Base-by-base conservation (phyloP, 805 yeast genomes). In the Metschnikowia koreensis region DNA sequence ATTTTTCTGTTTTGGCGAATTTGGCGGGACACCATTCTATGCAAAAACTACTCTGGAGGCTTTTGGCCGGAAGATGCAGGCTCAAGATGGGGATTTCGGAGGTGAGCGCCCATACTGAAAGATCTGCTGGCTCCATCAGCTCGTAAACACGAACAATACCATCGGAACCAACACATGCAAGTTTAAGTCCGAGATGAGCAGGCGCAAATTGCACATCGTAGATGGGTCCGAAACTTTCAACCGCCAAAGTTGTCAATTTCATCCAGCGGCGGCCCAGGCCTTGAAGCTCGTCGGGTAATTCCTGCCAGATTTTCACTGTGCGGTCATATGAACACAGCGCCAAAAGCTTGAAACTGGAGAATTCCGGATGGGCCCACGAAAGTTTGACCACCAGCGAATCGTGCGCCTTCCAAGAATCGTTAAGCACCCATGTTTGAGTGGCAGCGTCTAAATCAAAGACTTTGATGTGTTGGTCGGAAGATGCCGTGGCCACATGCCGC, bases 321-420 rank as follows among this genome's bases (percentile, higher is more conserved):
- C 96, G 80, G 64, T 94, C 99, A 67, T 87, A 90, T 1, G 97
- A 89, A 36, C 92, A 91, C 27, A 94, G 82, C 1, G 96, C 96
- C 26, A 94, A 68, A 3, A 94, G 74, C 63, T 89, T 89, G 8
- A 97, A 96, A 53, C 70, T 68, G 27, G 73, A 68, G 68, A 83
- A 91, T 67, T 93, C 96, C 1, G 99, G 99, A 46, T 89, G 87
- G 0, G 98, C 97, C 96, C 97, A 94, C 44, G 84, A 83, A 9
- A 94, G 76, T 59, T 86, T 82, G 17, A 90, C 87, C 27, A 94
- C 81, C 52, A 91, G 81, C 7, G 96, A 84, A 61, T 94, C 97
- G 65, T 94, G 99, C 0, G 98, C 98, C 59, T 87, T 88, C 96
- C 97, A 94, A 44, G 88, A 84, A 68, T 93, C 97, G 62, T 86